Evolutionary conservation across 129 eudicot genomes (phyloP).

Genomic region (Rutidosis leptorrhynchoides): DNA sequence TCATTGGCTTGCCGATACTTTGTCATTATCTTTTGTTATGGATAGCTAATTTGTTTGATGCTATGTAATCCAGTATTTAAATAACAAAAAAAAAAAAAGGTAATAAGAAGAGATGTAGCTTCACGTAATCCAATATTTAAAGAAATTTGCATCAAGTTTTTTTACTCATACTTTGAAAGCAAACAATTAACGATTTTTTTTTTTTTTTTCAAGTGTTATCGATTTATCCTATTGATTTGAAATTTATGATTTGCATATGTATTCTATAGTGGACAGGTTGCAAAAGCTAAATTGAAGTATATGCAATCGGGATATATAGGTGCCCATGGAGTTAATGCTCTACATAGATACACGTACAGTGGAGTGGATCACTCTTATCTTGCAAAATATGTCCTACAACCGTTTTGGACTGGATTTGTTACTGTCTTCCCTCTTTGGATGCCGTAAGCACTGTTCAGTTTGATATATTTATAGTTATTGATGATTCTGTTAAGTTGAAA

Average conservation of each 20-base stretch:
- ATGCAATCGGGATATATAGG: slow-evolving; percentile 76
- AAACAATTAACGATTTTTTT: no score
- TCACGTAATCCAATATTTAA: no score
- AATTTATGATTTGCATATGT: not conserved
- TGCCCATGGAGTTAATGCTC: slow-evolving; percentile 70
- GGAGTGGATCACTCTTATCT: slow-evolving; percentile 90
- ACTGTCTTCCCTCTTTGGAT: slow-evolving; percentile 71
- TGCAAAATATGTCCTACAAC: slow-evolving; percentile 82
- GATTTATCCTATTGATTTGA: no score
- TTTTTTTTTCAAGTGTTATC: no score
- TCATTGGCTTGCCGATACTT: no score
- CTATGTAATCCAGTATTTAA: no score
- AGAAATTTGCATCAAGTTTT: no score
- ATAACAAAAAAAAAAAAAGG: no score
- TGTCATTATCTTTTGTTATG: no score
- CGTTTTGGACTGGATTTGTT: slow-evolving; percentile 80
- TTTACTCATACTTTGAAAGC: not conserved
- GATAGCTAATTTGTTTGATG: no score
- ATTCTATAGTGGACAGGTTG: slow-evolving; percentile 14
- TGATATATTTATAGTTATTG: not conserved
- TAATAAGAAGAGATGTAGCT: no score
- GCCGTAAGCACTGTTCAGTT: slow-evolving; percentile 38
- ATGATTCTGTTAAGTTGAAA: slow-evolving; percentile 1
- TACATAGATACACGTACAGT: slow-evolving; percentile 83
- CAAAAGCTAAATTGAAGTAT: slow-evolving; percentile 21